phyloP scores from a whole-genome alignment of 306 rosid genomes.

The Styphnolobium japonicum region DNA sequence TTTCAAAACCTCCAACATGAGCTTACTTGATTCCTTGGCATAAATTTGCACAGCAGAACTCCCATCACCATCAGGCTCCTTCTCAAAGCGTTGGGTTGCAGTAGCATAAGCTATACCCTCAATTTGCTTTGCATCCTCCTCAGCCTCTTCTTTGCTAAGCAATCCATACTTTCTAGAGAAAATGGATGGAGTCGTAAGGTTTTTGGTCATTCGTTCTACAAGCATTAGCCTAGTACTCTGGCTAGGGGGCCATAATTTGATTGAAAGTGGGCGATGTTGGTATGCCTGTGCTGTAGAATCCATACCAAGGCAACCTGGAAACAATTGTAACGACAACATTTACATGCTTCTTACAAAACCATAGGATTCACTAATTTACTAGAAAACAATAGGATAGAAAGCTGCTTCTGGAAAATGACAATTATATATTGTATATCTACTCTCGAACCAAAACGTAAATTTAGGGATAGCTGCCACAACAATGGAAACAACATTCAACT shows the following conservation, averaged over 20 bases:
- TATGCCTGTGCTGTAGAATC: conserved; percentile 46
- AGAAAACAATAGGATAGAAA: not conserved
- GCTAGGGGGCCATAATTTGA: conserved; percentile 90
- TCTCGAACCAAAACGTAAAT: not conserved
- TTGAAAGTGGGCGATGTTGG: conserved; percentile 54
- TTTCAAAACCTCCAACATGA: conserved; percentile 81
- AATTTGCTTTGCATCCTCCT: conserved; percentile 62
- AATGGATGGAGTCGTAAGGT: conserved; percentile 75
- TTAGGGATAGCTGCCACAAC: not conserved
- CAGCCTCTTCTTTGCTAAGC: conserved; percentile 74
- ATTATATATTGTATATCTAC: not conserved
- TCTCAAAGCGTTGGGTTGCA: conserved; percentile 72
- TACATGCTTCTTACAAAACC: not conserved
- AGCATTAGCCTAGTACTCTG: conserved; percentile 80
- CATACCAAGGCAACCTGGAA: conserved; percentile 55
- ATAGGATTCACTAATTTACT: not conserved
- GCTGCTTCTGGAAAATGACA: not conserved
- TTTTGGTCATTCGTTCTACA: conserved; percentile 72
- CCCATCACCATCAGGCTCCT: conserved; percentile 83
- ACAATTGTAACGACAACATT: not conserved
- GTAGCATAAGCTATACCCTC: conserved; percentile 61
- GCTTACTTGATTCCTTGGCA: conserved; percentile 89
- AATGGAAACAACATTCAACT: not conserved
- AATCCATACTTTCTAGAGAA: conserved; percentile 85
- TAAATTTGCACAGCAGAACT: conserved; percentile 84